Evolutionary conservation across 116 monocot genomes (phyloP), one percentile per base, ranked within the genome.

Genomic region (Papilionanthe hybrid): DNA sequence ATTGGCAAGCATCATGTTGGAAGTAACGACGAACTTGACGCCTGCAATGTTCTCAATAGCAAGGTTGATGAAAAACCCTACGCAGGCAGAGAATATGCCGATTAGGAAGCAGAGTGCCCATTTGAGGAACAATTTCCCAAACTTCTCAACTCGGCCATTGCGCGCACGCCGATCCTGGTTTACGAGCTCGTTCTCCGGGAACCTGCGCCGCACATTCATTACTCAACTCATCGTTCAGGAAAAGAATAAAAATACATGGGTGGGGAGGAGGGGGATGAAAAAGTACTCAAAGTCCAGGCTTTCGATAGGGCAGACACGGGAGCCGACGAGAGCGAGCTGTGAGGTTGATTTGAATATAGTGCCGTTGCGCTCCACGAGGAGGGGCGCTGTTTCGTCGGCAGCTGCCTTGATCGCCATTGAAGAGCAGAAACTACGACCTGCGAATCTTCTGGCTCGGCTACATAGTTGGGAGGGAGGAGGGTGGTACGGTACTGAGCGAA

Each of bases 11-110:
- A 98, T 94, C 80, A 98, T 79, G 76, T 94, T 85, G 82, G 94
- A 94, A 22, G 93, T 85, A 56, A 90, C 77, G 48, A 88, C 88
- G 67, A 94, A 87, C 81, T 95, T 95, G 55, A 88, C 43, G 19
- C 98, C 98, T 20, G 95, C 91, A 42, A 99, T 81, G 77, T 99
- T 99, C 90, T 99, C 98, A 32, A 99, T 90, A 28, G 91, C 93
- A 43, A 99, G 94, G 75, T 94, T 94, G 81, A 85, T 90, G 82
- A 92, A 85, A 81, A 94, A 98, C 9, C 93, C 98, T 18, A 90
- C 82, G 27, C 76, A 72, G 27, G 81, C 88, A 20, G 83, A 78
- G 20, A 88, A 9, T 30, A 77, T 44, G 20, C 94, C 98, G 75
- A 94, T 77, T 49, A 91, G 82, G 84, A 98, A 88, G 82, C 91